These are phyloP conservation scores for Hysterangium stoloniferum DNA, from an alignment of 768 basidiomycete genomes.

Conservation along the genomic window DNA sequence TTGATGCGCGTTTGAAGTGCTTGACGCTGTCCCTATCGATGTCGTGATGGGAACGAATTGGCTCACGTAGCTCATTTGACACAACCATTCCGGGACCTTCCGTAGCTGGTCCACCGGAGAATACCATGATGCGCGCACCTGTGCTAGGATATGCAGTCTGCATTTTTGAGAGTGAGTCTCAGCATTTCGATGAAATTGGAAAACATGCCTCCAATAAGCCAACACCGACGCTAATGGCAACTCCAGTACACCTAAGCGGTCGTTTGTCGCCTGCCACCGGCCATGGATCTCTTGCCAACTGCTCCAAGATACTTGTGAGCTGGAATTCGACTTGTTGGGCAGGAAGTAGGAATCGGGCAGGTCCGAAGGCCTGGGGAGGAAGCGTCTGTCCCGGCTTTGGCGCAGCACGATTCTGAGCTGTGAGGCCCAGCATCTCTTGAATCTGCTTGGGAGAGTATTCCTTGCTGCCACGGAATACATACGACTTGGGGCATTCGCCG, in stretches of 20 bases:
- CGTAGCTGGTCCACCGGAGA: conserved; percentile 90
- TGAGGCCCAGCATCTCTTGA: conserved; percentile 94
- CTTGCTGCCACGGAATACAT: conserved; percentile 97
- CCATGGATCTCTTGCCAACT: conserved; percentile 89
- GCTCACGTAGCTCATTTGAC: conserved; percentile 89
- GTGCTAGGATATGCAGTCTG: conserved; percentile 90
- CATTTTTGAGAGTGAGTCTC: background rate
- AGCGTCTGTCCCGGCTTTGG: conserved; percentile 81
- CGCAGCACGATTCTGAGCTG: conserved; percentile 69
- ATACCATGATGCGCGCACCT: conserved; percentile 93
- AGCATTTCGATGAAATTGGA: background rate
- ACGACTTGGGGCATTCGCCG: conserved; percentile 92
- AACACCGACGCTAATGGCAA: conserved; percentile 88
- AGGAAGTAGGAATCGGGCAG: conserved; percentile 87
- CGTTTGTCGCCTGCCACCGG: conserved; percentile 94
- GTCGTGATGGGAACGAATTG: conserved; percentile 97
- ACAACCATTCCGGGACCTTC: conserved; percentile 98
- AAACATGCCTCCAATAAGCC: conserved; percentile 72
- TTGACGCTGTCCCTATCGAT: conserved; percentile 96
- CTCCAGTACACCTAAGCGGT: conserved; percentile 88
- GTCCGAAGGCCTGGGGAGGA: conserved; percentile 74
- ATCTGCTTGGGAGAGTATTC: conserved; percentile 96
- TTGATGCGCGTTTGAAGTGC: conserved; percentile 93
- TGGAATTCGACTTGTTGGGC: conserved; percentile 93
- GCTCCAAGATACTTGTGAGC: conserved; percentile 86